These are phyloP conservation scores for Entoloma clypeatum DNA, from an alignment of 1,284 basidiomycete genomes.

Conservation along the genomic window DNA sequence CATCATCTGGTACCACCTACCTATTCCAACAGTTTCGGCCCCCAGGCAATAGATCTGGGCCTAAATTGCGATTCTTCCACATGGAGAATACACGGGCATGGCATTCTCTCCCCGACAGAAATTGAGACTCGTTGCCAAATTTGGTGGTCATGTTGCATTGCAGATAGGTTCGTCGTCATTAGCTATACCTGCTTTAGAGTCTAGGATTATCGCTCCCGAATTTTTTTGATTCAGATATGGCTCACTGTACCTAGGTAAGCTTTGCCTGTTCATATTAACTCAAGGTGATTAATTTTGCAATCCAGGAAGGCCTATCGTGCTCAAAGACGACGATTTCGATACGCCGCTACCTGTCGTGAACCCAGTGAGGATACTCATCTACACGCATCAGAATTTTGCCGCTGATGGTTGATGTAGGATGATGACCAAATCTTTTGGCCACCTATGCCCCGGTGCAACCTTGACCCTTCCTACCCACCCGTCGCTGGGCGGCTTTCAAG, in stretches of 20 bases:
- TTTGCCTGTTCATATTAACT: neutral
- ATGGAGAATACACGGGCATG: slow-evolving; percentile 65
- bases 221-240: slow-evolving; percentile 43
- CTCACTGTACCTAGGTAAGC: slow-evolving; percentile 65
- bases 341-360: slow-evolving; percentile 60
- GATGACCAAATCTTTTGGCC: slow-evolving; percentile 60
- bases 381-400: neutral
- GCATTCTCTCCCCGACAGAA: slow-evolving; percentile 71
- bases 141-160: slow-evolving; percentile 78
- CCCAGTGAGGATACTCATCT: slow-evolving; percentile 33
- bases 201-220: slow-evolving; percentile 2
- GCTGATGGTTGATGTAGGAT: slow-evolving; percentile 29
- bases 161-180: slow-evolving; percentile 54
- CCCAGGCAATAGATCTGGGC: slow-evolving; percentile 78
- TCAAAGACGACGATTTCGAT: slow-evolving; percentile 74
- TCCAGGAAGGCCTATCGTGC: slow-evolving; percentile 62
- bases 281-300: slow-evolving; percentile 4
- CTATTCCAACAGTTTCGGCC: too few relatives aligned
- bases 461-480: slow-evolving; percentile 41
- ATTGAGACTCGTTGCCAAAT: slow-evolving; percentile 75
- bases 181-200: too few relatives aligned
- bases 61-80: slow-evolving; percentile 76
- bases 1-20: too few relatives aligned
- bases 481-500: slow-evolving; percentile 47
- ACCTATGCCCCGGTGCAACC: slow-evolving; percentile 38